Evolutionary conservation across 176 grass and related monocot genomes (phyloP).

Genomic region (Aegilops longissima): DNA sequence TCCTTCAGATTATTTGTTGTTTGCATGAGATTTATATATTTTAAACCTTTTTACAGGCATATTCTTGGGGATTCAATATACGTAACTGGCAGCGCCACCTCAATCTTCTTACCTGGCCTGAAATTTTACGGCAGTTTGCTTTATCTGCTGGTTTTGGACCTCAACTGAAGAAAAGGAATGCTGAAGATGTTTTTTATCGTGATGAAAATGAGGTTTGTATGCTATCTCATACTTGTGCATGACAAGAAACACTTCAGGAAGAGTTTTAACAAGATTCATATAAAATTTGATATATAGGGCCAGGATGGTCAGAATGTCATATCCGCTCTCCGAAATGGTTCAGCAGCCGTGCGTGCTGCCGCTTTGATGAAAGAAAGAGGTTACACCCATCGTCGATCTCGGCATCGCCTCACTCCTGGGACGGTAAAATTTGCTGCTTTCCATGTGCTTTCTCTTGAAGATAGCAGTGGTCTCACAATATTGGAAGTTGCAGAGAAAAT

Average conservation of each 20-base stretch:
- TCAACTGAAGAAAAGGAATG: conserved; percentile 79
- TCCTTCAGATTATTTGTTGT: conserved; percentile 3
- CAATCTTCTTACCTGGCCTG: conserved; percentile 95
- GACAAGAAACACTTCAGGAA: neutral
- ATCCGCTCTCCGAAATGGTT: conserved; percentile 81
- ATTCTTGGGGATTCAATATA: conserved; percentile 97
- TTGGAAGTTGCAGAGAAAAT: conserved; percentile 99
- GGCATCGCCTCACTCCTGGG: conserved; percentile 97
- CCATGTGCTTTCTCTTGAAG: conserved; percentile 98
- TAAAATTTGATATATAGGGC: conserved; percentile 55
- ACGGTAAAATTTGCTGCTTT: conserved; percentile 99
- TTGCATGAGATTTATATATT: conserved; percentile 18
- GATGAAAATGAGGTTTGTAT: conserved; percentile 86
- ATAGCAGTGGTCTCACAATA: conserved; percentile 83
- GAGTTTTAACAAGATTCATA: neutral
- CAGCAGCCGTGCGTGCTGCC: conserved; percentile 81
- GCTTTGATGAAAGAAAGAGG: conserved; percentile 95
- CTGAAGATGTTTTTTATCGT: conserved; percentile 56
- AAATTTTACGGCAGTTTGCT: conserved; percentile 94
- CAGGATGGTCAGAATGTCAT: conserved; percentile 73
- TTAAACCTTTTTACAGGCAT: conserved; percentile 57
- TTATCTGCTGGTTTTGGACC: conserved; percentile 95
- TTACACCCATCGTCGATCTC: conserved; percentile 64
- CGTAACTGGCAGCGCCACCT: conserved; percentile 84
- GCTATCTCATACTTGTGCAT: conserved; percentile 14